Base-by-base conservation (phyloP, 352 stramenopile genomes). In the Elongisporangium anandrum region DNA sequence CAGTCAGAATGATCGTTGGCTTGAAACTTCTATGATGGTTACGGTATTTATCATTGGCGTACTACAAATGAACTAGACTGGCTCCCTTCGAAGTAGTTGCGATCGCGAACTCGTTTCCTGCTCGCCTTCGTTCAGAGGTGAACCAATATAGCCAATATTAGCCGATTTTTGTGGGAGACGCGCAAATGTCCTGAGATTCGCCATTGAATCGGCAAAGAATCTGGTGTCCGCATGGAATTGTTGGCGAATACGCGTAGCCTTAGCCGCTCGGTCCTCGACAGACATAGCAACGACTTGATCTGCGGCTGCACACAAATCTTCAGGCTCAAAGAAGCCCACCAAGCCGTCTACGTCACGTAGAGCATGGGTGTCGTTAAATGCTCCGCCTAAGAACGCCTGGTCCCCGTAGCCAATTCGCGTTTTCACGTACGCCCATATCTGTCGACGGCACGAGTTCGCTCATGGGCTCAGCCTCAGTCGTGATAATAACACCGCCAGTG, bases 391-490 rank as follows among this genome's bases (percentile, higher is more conserved):
- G 0, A 77, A 15, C 52, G 64, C 38, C 41, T 61, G 39, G 1
- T 19, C 20, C 41, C 57, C 21, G 45, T 41, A 49, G 48, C 52
- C 54, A 0, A 57, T 19, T 23, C 74, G 51, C 45, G 45, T 59
- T 48, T 50, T 21, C 29, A 70, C 56, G 4, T 81, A 54, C 57
- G 21, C 75, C 70, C 2, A 52, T 65, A 23, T 64, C 70, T 20
- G 61, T 34, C 12, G 49, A 61, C 1, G 64, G 41, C 20, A 85
- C 51, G 39, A 85, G 50, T 34, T 85, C 75, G 59, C 79, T 85
- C 75, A 85, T 85, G 21, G 75, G 72, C 26, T 72, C 69, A 8
- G 66, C 54, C 50, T 85, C 57, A 0, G 75, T 73, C 2, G 75
- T 72, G 55, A 85, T 41, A 5, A 81, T 62, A 2, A 81, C 53